A percentile compares a stretch with the other conserved stretches of the same genome.
phyloP scores from a whole-genome alignment of 2,329 filamentous ascomycete species.

The Huntiella bhutanensis region DNA sequence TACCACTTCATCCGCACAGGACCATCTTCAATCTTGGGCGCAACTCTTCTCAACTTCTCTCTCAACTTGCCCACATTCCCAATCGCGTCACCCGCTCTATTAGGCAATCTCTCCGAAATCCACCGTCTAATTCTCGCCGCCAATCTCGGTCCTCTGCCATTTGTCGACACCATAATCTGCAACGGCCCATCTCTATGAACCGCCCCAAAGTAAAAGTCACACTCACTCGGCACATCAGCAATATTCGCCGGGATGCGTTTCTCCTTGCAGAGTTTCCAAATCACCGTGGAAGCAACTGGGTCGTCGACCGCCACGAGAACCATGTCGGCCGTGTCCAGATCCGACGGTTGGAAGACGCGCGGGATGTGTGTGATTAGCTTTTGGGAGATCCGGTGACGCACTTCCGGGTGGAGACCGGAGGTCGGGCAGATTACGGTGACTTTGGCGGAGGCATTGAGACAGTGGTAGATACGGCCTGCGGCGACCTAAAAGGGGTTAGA shows the following conservation, averaged over 20 bases:
- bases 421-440: slow-evolving; percentile 72
- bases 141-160: slow-evolving; percentile 83
- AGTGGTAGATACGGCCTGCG: slow-evolving; percentile 79
- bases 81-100: slow-evolving; percentile 69
- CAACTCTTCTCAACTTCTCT: slow-evolving; percentile 57
- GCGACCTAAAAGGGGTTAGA: slow-evolving; percentile 47
- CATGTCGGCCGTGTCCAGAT: slow-evolving; percentile 69
- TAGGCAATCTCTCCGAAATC: slow-evolving; percentile 59
- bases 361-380: slow-evolving; percentile 64
- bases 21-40: slow-evolving; percentile 52
- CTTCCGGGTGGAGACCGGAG: slow-evolving; percentile 70
- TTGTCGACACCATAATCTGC: slow-evolving; percentile 97
- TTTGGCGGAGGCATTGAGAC: slow-evolving; percentile 83
- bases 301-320: slow-evolving; percentile 89
- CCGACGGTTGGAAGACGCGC: slow-evolving; percentile 67
- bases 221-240: slow-evolving; percentile 88
- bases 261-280: slow-evolving; percentile 89
- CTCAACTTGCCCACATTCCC: slow-evolving; percentile 65
- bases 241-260: slow-evolving; percentile 78
- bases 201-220: slow-evolving; percentile 97
- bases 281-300: slow-evolving; percentile 67
- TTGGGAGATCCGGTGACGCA: slow-evolving; percentile 58
- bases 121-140: slow-evolving; percentile 70
- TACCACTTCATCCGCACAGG: slow-evolving; percentile 83
- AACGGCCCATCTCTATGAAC: slow-evolving; percentile 87